Conservation (phyloP, 208 protist genomes). For the Leishmania gerbilli region DNA sequence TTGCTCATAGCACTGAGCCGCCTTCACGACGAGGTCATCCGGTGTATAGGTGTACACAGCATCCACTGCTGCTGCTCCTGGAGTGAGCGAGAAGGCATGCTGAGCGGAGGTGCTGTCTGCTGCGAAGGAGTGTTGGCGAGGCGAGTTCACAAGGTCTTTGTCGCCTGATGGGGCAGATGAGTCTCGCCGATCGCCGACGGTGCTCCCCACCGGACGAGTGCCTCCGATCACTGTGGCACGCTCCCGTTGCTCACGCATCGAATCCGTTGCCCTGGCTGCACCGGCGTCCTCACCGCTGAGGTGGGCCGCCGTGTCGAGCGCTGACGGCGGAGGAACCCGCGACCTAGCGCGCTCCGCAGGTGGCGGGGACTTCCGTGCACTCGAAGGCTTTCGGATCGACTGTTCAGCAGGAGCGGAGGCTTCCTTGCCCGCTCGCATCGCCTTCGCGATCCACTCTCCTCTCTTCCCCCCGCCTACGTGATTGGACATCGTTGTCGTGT, state of each 20-base stretch:
- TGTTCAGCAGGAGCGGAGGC: background rate
- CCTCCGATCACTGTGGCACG: background rate
- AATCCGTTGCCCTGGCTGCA: no score
- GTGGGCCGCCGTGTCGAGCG: background rate
- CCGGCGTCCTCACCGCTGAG: background rate
- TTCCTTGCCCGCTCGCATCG: background rate
- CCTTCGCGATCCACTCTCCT: background rate
- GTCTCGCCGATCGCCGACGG: background rate
- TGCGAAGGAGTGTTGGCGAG: background rate
- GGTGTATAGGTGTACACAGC: background rate
- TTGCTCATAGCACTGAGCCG: slow-evolving; percentile 26
- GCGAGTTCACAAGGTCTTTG: slow-evolving; percentile 10
- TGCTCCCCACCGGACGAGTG: background rate
- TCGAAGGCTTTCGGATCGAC: background rate
- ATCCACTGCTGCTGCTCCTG: background rate
- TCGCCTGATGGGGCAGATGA: background rate
- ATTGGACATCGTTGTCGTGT: background rate
- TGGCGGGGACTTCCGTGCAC: background rate
- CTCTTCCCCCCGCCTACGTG: background rate
- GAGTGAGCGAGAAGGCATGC: background rate
- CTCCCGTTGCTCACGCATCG: background rate
- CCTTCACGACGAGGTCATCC: slow-evolving; percentile 24
- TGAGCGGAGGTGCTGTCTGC: background rate
- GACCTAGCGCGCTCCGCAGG: background rate
- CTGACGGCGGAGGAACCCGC: background rate